These are phyloP conservation scores for Penicillium sp. DNA, from an alignment of 2,329 filamentous ascomycete genomes.

Conservation along the genomic window DNA sequence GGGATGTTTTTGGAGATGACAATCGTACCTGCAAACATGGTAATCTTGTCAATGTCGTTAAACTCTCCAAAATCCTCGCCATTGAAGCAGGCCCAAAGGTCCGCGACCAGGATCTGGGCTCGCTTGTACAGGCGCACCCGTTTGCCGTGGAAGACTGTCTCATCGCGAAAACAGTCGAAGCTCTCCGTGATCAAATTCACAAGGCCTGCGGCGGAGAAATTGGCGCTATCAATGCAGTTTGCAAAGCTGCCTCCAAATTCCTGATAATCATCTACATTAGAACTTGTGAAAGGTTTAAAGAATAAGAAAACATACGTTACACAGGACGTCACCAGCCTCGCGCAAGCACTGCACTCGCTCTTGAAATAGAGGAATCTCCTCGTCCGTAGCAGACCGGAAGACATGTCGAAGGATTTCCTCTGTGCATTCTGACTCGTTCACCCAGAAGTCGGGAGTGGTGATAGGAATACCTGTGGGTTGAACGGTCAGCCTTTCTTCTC, in stretches of 20 bases:
- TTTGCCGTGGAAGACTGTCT: constrained; percentile 71
- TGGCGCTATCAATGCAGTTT: constrained; percentile 71
- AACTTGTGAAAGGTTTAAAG: not conserved
- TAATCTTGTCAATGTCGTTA: constrained; percentile 88
- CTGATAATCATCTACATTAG: constrained; percentile 42
- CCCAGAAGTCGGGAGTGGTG: constrained; percentile 85
- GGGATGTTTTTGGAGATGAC: not conserved
- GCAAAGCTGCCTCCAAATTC: constrained; percentile 73
- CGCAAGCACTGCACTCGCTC: constrained; percentile 77
- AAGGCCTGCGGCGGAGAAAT: constrained; percentile 76
- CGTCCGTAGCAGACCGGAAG: constrained; percentile 82
- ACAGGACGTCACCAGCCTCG: constrained; percentile 78
- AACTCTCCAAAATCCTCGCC: constrained; percentile 78
- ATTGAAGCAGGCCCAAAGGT: constrained; percentile 94
- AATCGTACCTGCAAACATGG: constrained; percentile 78
- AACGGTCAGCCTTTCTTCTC: not conserved
- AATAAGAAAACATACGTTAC: constrained; percentile 58
- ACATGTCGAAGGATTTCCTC: constrained; percentile 72
- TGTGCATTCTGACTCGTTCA: constrained; percentile 71
- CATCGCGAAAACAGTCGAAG: constrained; percentile 85
- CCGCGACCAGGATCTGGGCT: constrained; percentile 92
- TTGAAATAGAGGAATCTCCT: constrained; percentile 80
- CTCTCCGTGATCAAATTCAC: constrained; percentile 82
- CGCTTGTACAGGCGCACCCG: constrained; percentile 85
- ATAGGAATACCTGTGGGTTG: constrained; percentile 70